Conservation (phyloP, 1,139 yeast species). For the Blastobotrys indianensis region DNA sequence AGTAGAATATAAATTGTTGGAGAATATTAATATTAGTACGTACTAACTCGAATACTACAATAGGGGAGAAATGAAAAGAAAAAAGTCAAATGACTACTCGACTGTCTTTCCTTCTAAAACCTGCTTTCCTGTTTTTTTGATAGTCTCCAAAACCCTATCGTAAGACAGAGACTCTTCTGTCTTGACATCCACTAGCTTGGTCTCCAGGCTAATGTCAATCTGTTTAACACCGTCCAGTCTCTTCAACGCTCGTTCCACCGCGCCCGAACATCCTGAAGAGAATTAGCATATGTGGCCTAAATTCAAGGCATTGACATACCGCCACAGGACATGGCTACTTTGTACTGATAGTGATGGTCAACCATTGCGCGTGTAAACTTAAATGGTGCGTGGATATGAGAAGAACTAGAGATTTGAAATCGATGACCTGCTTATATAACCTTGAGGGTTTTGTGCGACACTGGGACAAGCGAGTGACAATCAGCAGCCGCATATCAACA, state of each 20-base stretch:
- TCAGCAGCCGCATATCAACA: no score
- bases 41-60: not conserved
- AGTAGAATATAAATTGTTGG: constrained; percentile 1
- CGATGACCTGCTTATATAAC: no score
- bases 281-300: not conserved
- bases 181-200: constrained; percentile 75
- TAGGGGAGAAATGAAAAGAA: not conserved
- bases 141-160: constrained; percentile 71
- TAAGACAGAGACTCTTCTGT: constrained; percentile 53
- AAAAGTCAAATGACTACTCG: constrained; percentile 18
- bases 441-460: no score
- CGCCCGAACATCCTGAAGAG: constrained; percentile 66
- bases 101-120: constrained; percentile 55
- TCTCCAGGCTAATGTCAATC: constrained; percentile 67
- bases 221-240: constrained; percentile 69
- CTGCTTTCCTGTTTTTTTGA: constrained; percentile 86
- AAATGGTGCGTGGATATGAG: no score
- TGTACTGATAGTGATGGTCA: constrained; percentile 58
- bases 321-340: constrained; percentile 76
- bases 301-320: constrained; percentile 30
- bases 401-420: no score
- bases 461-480: no score
- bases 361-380: not conserved
- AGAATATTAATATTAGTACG: constrained; percentile 1
- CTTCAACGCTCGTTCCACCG: constrained; percentile 72